A percentile compares a stretch with the other conserved stretches of the same genome.
These are phyloP conservation scores for Diplodia mutila DNA, from an alignment of 2,329 filamentous ascomycete species.

Conservation along the genomic window DNA sequence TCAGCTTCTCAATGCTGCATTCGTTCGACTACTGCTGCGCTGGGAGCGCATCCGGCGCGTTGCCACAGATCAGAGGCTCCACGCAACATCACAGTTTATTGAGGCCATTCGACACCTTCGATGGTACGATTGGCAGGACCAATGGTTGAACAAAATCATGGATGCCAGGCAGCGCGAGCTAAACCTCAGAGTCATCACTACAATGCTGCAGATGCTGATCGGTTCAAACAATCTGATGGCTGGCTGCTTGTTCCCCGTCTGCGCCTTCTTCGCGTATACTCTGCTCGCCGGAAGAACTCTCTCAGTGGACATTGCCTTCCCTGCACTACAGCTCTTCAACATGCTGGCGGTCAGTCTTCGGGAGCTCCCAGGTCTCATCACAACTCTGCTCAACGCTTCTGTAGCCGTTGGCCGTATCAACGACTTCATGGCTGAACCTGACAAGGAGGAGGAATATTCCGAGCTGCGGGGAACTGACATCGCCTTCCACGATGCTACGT, in stretches of 20 bases:
- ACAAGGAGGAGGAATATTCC: conserved; percentile 63
- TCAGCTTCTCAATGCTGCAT: conserved; percentile 69
- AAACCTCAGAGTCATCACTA: conserved; percentile 65
- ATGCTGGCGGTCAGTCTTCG: conserved; percentile 75
- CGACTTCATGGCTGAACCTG: conserved; percentile 82
- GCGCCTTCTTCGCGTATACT: conserved; percentile 81
- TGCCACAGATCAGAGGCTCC: conserved; percentile 76
- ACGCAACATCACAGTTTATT: conserved; percentile 83
- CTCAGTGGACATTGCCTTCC: conserved; percentile 82
- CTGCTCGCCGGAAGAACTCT: conserved; percentile 68
- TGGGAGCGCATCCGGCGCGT: conserved; percentile 72
- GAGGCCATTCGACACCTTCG: conserved; percentile 80
- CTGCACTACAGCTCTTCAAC: conserved; percentile 78
- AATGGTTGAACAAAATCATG: conserved; percentile 73
- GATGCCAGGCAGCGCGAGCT: conserved; percentile 70
- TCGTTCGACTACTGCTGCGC: conserved; percentile 67
- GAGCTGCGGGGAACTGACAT: conserved; percentile 48
- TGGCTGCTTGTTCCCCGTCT: conserved; percentile 75
- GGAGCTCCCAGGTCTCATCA: conserved; percentile 75
- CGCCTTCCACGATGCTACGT: conserved; percentile 67
- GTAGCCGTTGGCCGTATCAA: conserved; percentile 83
- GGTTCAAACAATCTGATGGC: conserved; percentile 71
- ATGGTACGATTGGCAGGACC: conserved; percentile 81
- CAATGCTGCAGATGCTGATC: conserved; percentile 66
- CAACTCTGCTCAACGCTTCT: conserved; percentile 77